phyloP scores from a whole-genome alignment of 2,329 filamentous ascomycete species.

The Diaporthe nobilis region DNA sequence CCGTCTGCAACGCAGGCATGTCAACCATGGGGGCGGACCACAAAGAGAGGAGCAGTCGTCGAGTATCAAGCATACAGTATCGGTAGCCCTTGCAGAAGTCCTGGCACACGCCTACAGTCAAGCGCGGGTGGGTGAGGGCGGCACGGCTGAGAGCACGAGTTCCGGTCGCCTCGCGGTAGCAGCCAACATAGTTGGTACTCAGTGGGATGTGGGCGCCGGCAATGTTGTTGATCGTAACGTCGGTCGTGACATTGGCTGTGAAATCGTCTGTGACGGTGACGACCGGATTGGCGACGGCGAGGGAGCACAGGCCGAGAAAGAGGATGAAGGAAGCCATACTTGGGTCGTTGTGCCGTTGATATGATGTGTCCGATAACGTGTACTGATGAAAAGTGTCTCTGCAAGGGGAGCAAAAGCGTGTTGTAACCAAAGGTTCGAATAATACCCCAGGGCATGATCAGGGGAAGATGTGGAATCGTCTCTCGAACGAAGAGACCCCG shows the following conservation, averaged over 20 bases:
- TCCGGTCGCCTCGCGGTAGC: conserved; percentile 6
- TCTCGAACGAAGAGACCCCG: too few species aligned
- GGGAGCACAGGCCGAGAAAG: conserved; percentile 38
- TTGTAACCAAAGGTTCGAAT: background rate
- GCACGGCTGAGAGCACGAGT: conserved; percentile 22
- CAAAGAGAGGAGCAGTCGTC: conserved; percentile 42
- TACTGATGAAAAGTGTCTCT: background rate
- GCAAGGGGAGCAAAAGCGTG: background rate
- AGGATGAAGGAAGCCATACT: conserved; percentile 22
- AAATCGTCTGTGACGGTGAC: conserved; percentile 47
- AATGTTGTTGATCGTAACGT: conserved; percentile 45
- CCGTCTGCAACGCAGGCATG: background rate
- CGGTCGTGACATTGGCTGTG: conserved; percentile 31
- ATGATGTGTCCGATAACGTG: background rate
- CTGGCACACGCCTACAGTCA: conserved; percentile 57
- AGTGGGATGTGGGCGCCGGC: background rate
- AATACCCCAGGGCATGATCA: background rate
- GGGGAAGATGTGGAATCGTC: background rate
- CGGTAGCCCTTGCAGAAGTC: conserved; percentile 49
- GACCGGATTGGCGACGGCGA: conserved; percentile 10
- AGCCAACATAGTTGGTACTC: conserved; percentile 5
- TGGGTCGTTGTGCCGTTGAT: background rate
- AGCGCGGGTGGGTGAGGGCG: conserved; percentile 38
- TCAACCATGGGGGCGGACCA: background rate
- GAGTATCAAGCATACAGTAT: conserved; percentile 47